These are phyloP conservation scores for Trichoderma pleuroti DNA, from an alignment of 2,329 filamentous ascomycete species.

Conservation along the genomic window DNA sequence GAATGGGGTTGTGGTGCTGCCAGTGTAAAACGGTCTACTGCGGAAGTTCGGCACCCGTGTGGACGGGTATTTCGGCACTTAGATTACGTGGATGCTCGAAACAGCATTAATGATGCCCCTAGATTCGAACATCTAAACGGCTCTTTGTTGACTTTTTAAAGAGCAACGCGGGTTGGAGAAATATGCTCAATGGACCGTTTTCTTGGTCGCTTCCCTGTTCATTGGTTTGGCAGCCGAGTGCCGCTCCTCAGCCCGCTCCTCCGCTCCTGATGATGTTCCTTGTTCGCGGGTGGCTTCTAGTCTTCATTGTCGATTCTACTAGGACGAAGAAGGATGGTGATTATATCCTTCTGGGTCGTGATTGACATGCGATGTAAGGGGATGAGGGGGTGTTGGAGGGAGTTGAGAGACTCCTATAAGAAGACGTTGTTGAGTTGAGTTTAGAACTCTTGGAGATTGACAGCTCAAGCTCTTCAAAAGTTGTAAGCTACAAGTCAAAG, in stretches of 20 bases:
- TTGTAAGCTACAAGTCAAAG: neutral
- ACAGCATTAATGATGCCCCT: neutral
- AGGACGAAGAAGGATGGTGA: slow-evolving; percentile 15
- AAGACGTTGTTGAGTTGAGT: neutral
- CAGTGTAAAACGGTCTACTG: neutral
- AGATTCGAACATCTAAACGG: slow-evolving; percentile 2
- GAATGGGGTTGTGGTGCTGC: neutral
- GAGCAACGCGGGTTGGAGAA: neutral
- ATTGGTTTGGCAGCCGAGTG: neutral
- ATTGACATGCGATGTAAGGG: neutral
- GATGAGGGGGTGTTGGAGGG: neutral
- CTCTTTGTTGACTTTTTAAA: neutral
- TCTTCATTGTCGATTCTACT: neutral
- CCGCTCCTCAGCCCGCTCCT: neutral
- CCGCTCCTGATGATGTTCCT: neutral
- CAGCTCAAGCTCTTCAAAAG: slow-evolving; percentile 7
- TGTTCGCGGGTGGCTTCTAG: neutral
- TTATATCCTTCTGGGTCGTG: neutral
- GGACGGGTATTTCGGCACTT: slow-evolving; percentile 16
- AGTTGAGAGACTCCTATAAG: slow-evolving; percentile 1
- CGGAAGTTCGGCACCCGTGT: slow-evolving; percentile 13
- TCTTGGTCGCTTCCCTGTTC: neutral
- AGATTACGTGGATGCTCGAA: neutral
- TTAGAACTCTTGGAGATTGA: neutral
- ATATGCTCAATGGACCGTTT: neutral